phyloP scores from a whole-genome alignment of 2,329 filamentous ascomycete genomes.

The Fusarium metavorans region DNA sequence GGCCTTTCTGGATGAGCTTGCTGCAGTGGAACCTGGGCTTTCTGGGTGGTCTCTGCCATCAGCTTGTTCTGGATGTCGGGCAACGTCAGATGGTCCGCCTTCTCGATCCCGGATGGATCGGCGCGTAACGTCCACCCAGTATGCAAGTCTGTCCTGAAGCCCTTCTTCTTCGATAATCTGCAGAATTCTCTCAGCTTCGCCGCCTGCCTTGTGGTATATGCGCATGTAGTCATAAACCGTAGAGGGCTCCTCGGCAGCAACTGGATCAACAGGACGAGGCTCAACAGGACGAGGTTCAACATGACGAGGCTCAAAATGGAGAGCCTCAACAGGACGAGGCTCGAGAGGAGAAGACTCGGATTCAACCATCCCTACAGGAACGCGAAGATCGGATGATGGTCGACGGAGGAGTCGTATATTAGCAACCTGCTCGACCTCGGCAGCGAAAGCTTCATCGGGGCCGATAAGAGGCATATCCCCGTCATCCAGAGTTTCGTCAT shows the following conservation, averaged over 20 bases:
- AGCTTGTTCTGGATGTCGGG: slow-evolving; percentile 3
- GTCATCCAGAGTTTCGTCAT: slow-evolving; percentile 49
- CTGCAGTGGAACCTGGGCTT: slow-evolving; percentile 41
- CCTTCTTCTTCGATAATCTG: slow-evolving; percentile 72
- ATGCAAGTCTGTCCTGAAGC: slow-evolving; percentile 67
- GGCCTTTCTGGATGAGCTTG: slow-evolving; percentile 39
- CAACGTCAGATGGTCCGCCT: neutral
- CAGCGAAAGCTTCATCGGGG: slow-evolving; percentile 23
- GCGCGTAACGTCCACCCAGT: slow-evolving; percentile 68
- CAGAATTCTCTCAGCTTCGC: slow-evolving; percentile 69
- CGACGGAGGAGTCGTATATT: slow-evolving; percentile 26
- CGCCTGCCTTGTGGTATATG: slow-evolving; percentile 70
- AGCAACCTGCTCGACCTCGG: slow-evolving; percentile 18
- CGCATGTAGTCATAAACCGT: slow-evolving; percentile 56
- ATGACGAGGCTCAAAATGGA: slow-evolving; percentile 2
- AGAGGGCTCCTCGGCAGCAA: slow-evolving; percentile 32
- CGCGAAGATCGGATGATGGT: slow-evolving; percentile 23
- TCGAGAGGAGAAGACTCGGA: slow-evolving; percentile 9
- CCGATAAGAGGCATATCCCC: slow-evolving; percentile 28
- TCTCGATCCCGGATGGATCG: slow-evolving; percentile 40
- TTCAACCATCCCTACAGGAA: slow-evolving; percentile 23
- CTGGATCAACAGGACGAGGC: neutral
- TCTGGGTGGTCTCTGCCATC: slow-evolving; percentile 22
- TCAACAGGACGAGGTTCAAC: slow-evolving; percentile 7
- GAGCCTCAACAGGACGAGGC: neutral